A percentile compares a stretch with the other conserved stretches of the same genome.
Conservation (phyloP, 495 filamentous ascomycete genomes). For the Emericellopsis terricola region DNA sequence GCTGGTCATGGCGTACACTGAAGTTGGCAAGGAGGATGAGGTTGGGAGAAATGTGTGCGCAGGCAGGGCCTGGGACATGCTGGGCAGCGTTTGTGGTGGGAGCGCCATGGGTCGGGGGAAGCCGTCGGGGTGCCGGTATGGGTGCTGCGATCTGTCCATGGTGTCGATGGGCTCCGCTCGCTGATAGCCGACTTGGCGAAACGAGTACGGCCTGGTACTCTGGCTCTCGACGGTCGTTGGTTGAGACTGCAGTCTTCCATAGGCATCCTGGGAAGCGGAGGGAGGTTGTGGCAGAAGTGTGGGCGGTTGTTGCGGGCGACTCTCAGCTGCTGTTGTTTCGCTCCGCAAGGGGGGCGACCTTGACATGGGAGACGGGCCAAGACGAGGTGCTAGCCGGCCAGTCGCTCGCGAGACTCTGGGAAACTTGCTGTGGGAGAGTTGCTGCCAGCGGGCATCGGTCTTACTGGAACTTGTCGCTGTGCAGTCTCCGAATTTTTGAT, state of each 20-base stretch:
- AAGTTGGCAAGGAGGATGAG: slow-evolving; percentile 13
- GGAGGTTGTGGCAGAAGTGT: slow-evolving; percentile 24
- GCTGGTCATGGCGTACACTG: slow-evolving; percentile 14
- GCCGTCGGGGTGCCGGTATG: slow-evolving; percentile 16
- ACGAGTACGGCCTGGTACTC: slow-evolving; percentile 6
- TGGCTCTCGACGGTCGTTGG: slow-evolving; percentile 1
- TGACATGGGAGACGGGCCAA: slow-evolving; percentile 86
- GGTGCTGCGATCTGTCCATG: slow-evolving; percentile 21
- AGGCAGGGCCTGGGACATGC: background rate
- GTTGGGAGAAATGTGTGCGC: background rate
- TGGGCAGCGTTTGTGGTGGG: slow-evolving; percentile 9
- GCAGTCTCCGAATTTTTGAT: too few relatives aligned
- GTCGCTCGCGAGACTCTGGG: too few relatives aligned
- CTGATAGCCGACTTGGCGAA: slow-evolving; percentile 4
- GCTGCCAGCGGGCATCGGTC: too few relatives aligned
- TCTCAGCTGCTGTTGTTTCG: slow-evolving; percentile 39
- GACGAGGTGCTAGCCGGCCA: too few relatives aligned
- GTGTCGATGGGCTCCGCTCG: slow-evolving; percentile 14
- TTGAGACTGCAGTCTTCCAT: slow-evolving; percentile 15
- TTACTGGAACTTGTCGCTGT: too few relatives aligned
- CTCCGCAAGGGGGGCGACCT: slow-evolving; percentile 52
- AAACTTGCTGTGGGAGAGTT: too few relatives aligned
- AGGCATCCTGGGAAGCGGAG: slow-evolving; percentile 28
- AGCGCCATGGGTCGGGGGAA: slow-evolving; percentile 18
- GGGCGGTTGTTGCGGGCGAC: slow-evolving; percentile 28